A percentile compares a stretch with the other conserved stretches of the same genome.
Evolutionary conservation across 352 stramenopile species (phyloP).

Genomic region (Thalassiosira livingstoniorum): DNA sequence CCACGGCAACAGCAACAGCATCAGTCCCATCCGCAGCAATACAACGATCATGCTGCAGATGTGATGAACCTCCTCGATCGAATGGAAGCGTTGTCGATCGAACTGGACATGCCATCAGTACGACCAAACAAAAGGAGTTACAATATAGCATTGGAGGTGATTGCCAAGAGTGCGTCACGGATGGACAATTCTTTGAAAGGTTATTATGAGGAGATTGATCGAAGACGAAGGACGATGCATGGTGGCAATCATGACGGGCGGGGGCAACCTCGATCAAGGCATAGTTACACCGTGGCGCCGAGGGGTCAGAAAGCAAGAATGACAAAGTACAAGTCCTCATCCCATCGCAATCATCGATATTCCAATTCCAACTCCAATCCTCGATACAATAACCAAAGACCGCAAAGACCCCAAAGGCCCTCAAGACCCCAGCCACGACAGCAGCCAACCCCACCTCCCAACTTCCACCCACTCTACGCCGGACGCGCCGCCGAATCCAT

Average conservation of each 20-base stretch:
- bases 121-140: conserved; percentile 59
- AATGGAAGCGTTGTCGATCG: conserved; percentile 69
- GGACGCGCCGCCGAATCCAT: conserved; percentile 60
- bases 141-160: conserved; percentile 57
- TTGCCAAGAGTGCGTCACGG: conserved; percentile 50
- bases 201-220: too few species aligned
- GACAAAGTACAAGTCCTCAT: not conserved
- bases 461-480: conserved; percentile 56
- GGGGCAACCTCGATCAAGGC: too few species aligned
- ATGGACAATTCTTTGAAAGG: conserved; percentile 31
- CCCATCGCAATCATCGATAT: not conserved
- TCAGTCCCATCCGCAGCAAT: too few species aligned
- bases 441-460: not conserved
- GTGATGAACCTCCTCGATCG: conserved; percentile 65
- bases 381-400: too few species aligned
- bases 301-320: not conserved
- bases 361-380: too few species aligned
- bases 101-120: conserved; percentile 65
- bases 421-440: too few species aligned
- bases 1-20: too few species aligned
- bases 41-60: conserved; percentile 45
- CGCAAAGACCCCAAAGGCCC: too few species aligned
- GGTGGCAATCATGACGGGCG: too few species aligned
- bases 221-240: too few species aligned
- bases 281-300: too few species aligned